Evolutionary conservation across 768 basidiomycete genomes (phyloP).

Genomic region (Rhodotorula babjevae): DNA sequence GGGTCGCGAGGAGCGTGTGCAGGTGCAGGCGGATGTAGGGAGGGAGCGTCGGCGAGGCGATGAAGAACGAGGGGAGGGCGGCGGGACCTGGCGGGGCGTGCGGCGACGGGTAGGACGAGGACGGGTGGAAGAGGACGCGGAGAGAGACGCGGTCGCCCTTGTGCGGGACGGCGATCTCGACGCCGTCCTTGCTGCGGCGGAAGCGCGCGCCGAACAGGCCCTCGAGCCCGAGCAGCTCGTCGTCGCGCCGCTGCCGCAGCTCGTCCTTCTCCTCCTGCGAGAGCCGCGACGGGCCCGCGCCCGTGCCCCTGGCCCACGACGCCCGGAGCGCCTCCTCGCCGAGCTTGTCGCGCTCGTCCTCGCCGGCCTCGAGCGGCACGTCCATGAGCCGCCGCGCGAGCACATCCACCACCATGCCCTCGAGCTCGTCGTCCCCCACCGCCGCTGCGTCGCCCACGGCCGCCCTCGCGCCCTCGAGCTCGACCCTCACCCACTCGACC

Average conservation of each 20-base stretch:
- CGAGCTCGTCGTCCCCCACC: not conserved
- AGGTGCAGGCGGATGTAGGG: constrained; percentile 80
- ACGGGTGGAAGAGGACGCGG: constrained; percentile 55
- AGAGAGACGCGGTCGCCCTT: constrained; percentile 55
- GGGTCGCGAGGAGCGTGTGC: constrained; percentile 60
- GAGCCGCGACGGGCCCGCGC: not conserved
- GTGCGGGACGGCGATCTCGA: constrained; percentile 42
- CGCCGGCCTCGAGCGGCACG: not conserved
- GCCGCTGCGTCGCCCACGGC: not conserved
- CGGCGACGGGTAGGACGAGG: constrained; percentile 53
- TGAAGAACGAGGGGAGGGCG: constrained; percentile 64
- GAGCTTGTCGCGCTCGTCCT: constrained; percentile 15
- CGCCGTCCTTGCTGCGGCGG: constrained; percentile 39
- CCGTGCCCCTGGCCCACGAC: not conserved
- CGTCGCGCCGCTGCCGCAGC: constrained; percentile 39
- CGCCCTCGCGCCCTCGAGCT: constrained; percentile 4
- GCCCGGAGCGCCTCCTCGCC: not conserved
- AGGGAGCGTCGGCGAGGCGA: constrained; percentile 64
- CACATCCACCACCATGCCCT: constrained; percentile 3
- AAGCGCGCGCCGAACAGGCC: constrained; percentile 46
- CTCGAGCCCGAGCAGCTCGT: constrained; percentile 39
- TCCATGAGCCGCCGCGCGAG: constrained; percentile 6
- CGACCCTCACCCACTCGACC: constrained; percentile 22
- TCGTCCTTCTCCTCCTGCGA: constrained; percentile 40
- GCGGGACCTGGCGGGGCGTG: constrained; percentile 42